Conservation (phyloP, 768 basidiomycete species). For the Boletellus emodensis region DNA sequence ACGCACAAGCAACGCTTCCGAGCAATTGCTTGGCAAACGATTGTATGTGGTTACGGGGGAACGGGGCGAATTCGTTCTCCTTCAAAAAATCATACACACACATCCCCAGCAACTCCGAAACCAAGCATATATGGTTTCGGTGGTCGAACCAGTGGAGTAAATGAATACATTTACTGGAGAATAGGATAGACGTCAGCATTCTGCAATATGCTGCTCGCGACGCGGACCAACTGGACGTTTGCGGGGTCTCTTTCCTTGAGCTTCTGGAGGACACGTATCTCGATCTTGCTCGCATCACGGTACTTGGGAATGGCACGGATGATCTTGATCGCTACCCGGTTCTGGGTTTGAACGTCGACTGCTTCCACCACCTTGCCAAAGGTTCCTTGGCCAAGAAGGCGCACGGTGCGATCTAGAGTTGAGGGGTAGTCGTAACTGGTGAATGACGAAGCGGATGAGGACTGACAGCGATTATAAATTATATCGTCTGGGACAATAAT, state of each 20-base stretch:
- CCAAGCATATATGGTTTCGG: conserved; percentile 95
- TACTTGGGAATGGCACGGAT: conserved; percentile 98
- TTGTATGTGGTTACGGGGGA: conserved; percentile 95
- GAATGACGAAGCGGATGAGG: not conserved
- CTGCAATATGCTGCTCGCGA: conserved; percentile 7
- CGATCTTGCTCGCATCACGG: conserved; percentile 97
- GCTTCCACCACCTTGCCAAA: conserved; percentile 99
- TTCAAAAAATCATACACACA: conserved; percentile 99
- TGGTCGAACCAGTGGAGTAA: conserved; percentile 93
- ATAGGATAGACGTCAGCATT: conserved; percentile 16
- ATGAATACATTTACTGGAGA: conserved; percentile 91
- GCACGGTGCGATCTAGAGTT: conserved; percentile 79
- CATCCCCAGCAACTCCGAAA: conserved; percentile 93
- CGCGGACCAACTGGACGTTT: conserved; percentile 74
- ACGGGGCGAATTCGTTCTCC: conserved; percentile 95
- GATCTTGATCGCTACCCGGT: conserved; percentile 93
- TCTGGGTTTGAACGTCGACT: conserved; percentile 68
- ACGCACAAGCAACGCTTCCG: conserved; percentile 90
- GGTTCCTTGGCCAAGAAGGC: conserved; percentile 92
- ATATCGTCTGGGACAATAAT: conserved; percentile 91
- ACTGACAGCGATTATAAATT: conserved; percentile 80
- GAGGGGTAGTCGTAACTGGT: conserved; percentile 13
- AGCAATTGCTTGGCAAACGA: conserved; percentile 90
- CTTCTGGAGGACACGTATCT: conserved; percentile 90
- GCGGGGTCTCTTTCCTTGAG: conserved; percentile 84